Conservation (phyloP, 1,284 basidiomycete species). For the Mycena sp. region DNA sequence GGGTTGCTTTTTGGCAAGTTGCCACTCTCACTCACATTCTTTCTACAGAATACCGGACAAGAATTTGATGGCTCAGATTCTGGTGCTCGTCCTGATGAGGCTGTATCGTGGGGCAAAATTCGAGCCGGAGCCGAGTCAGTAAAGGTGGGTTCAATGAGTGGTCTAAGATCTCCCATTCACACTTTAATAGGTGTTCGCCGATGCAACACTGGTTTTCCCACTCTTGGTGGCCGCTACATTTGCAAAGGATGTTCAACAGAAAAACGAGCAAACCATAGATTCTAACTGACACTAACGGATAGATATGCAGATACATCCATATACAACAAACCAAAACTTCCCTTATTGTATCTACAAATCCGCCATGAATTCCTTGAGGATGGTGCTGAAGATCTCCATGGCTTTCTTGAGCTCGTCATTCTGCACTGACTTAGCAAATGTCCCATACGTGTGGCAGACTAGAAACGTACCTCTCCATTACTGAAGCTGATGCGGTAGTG, state of each 20-base stretch:
- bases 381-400: slow-evolving; percentile 52
- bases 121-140: slow-evolving; percentile 90
- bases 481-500: slow-evolving; percentile 76
- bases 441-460: slow-evolving; percentile 46
- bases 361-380: slow-evolving; percentile 47
- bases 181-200: slow-evolving; percentile 66
- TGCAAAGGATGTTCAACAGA: slow-evolving; percentile 55
- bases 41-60: slow-evolving; percentile 90
- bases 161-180: not conserved
- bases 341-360: slow-evolving; percentile 1
- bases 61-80: slow-evolving; percentile 99
- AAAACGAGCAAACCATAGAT: too few species aligned
- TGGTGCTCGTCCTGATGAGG: slow-evolving; percentile 97
- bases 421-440: slow-evolving; percentile 39
- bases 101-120: slow-evolving; percentile 99
- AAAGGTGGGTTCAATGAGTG: slow-evolving; percentile 66
- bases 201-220: slow-evolving; percentile 92
- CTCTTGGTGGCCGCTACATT: slow-evolving; percentile 90
- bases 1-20: slow-evolving; percentile 37
- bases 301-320: too few species aligned
- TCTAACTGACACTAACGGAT: too few species aligned
- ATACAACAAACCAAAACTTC: not conserved
- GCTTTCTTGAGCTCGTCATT: slow-evolving; percentile 55
- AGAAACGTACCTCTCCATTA: slow-evolving; percentile 56
- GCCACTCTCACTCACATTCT: slow-evolving; percentile 13